Evolutionary conservation across 2,329 filamentous ascomycete genomes (phyloP).

Genomic region (Graphiopsis chlorocephala): DNA sequence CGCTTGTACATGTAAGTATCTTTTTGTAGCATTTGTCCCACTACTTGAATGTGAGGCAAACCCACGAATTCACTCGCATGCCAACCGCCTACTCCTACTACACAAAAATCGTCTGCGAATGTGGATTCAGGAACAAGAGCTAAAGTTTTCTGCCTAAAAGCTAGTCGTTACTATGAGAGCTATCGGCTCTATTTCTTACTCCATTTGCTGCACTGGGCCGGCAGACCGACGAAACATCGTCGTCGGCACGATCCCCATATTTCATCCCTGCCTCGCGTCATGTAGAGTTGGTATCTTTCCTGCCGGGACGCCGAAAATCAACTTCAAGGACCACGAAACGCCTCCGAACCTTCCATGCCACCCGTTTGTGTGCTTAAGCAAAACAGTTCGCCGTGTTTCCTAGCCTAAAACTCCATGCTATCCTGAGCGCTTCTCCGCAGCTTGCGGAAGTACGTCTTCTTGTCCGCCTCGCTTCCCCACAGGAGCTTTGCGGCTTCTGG

Average conservation of each 20-base stretch:
- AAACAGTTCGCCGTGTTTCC: neutral
- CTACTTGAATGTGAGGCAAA: too few relatives aligned
- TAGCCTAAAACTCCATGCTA: constrained; percentile 40
- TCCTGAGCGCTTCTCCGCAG: constrained; percentile 72
- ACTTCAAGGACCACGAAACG: neutral
- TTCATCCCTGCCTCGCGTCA: neutral
- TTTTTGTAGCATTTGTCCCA: too few relatives aligned
- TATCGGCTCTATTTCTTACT: neutral
- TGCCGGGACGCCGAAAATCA: neutral
- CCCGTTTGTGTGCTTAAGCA: neutral
- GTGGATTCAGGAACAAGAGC: neutral
- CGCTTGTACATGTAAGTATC: too few relatives aligned
- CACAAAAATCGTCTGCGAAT: neutral
- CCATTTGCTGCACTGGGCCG: neutral
- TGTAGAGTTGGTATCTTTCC: neutral
- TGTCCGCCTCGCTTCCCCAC: constrained; percentile 77
- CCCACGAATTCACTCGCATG: neutral
- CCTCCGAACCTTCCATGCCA: neutral
- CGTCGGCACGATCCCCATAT: neutral
- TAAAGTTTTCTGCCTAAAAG: neutral
- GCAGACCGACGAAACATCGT: neutral
- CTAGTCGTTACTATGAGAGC: neutral
- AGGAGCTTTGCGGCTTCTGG: constrained; percentile 81
- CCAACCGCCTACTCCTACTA: neutral
- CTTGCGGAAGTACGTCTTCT: constrained; percentile 79